These are phyloP conservation scores for Andalucia godoyi DNA, from an alignment of 78 protist species.

Conservation along the genomic window DNA sequence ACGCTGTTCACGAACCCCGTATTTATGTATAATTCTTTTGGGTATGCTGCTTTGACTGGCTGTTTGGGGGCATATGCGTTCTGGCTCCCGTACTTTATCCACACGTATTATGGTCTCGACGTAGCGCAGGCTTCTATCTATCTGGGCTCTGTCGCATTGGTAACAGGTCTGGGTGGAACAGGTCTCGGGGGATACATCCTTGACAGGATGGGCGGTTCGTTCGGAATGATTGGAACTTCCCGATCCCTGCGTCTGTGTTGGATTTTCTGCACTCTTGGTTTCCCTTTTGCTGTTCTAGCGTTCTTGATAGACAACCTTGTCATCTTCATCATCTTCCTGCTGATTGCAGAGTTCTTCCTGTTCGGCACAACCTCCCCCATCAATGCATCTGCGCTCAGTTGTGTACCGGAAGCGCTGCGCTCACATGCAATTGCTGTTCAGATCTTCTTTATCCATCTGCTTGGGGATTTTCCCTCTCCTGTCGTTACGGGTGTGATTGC, in stretches of 20 bases:
- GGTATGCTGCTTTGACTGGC: conserved; percentile 12
- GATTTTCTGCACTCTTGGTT: neutral
- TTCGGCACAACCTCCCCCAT: conserved; percentile 11
- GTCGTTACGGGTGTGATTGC: neutral
- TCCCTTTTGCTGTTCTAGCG: neutral
- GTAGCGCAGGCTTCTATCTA: neutral
- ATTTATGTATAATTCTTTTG: neutral
- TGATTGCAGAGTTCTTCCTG: neutral
- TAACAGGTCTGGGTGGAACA: conserved; percentile 8
- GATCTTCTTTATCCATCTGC: conserved; percentile 1
- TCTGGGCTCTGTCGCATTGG: neutral
- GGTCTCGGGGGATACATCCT: neutral
- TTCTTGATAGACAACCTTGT: neutral
- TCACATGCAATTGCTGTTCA: conserved; percentile 4
- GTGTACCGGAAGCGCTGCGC: conserved; percentile 2
- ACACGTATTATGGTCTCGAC: neutral
- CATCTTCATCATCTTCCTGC: neutral
- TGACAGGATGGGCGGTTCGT: neutral
- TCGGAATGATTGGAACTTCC: neutral
- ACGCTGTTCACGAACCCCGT: neutral
- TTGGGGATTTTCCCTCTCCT: conserved; percentile 25
- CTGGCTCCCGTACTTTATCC: neutral
- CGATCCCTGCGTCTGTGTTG: too few species aligned
- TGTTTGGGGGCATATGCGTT: conserved; percentile 2
- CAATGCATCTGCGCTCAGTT: neutral